Percentiles rank a stretch among this genome's conserved stretches.
Conservation (phyloP, 495 filamentous ascomycete genomes). For the Thermochaetoides thermophila region DNA sequence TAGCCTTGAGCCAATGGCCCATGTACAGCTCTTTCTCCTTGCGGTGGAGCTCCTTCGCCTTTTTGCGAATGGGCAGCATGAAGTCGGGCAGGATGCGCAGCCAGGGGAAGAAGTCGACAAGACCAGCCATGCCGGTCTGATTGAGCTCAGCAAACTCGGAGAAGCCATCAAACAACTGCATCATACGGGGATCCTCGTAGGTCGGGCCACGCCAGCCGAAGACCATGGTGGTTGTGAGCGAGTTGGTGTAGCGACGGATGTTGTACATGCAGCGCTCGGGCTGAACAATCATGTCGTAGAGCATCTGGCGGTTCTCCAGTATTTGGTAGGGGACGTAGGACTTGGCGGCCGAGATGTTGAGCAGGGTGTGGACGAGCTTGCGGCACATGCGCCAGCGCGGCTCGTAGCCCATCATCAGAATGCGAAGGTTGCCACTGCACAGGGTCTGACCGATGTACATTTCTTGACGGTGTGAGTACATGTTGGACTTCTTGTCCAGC, state of each 20-base stretch:
- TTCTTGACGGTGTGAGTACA: slow-evolving; percentile 25
- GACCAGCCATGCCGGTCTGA: slow-evolving; percentile 21
- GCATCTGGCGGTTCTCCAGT: slow-evolving; percentile 36
- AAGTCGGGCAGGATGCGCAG: slow-evolving; percentile 28
- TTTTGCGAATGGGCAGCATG: slow-evolving; percentile 17
- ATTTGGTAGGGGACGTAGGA: slow-evolving; percentile 38
- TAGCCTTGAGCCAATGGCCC: slow-evolving; percentile 20
- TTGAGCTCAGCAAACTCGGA: slow-evolving; percentile 33
- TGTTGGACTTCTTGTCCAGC: slow-evolving; percentile 21
- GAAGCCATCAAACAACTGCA: slow-evolving; percentile 40
- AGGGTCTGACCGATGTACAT: slow-evolving; percentile 23
- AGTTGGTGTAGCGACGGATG: slow-evolving; percentile 38
- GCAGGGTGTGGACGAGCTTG: slow-evolving; percentile 28
- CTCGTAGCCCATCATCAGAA: slow-evolving; percentile 25
- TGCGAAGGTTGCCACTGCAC: slow-evolving; percentile 17
- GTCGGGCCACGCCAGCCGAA: slow-evolving; percentile 37
- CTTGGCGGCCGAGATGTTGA: slow-evolving; percentile 27
- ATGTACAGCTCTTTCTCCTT: slow-evolving; percentile 18
- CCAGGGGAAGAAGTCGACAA: slow-evolving; percentile 31
- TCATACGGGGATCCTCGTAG: slow-evolving; percentile 35
- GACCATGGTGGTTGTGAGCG: slow-evolving; percentile 41
- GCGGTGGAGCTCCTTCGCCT: slow-evolving; percentile 17
- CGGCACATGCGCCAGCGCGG: slow-evolving; percentile 28
- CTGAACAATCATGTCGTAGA: slow-evolving; percentile 26
- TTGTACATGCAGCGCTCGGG: slow-evolving; percentile 30